Evolutionary conservation across 2,329 filamentous ascomycete species (phyloP).

Genomic region (Aspergillus flavus): DNA sequence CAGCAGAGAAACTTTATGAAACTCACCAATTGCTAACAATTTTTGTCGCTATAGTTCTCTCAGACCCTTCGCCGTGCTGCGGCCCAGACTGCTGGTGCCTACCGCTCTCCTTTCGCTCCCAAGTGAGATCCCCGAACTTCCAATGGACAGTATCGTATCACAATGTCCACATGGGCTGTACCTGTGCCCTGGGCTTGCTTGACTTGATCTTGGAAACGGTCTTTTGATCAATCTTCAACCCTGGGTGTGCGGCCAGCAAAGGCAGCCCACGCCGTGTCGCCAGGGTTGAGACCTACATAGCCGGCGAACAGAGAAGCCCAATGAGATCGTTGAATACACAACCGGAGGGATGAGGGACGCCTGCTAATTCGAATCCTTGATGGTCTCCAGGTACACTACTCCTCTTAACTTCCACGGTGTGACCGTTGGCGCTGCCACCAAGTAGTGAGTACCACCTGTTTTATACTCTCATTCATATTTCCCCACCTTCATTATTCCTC

Average conservation of each 20-base stretch:
- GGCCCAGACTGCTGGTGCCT: conserved; percentile 45
- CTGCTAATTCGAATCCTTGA: conserved; percentile 4
- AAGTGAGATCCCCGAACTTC: conserved; percentile 48
- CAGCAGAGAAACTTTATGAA: background rate
- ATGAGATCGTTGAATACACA: background rate
- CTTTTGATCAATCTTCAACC: background rate
- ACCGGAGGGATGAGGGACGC: background rate
- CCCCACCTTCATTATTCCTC: background rate
- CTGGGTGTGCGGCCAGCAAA: background rate
- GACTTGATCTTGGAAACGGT: no score
- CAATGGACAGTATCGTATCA: background rate
- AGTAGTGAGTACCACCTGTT: conserved; percentile 47
- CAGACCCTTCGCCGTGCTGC: conserved; percentile 39
- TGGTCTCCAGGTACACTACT: conserved; percentile 51
- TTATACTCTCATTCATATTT: background rate
- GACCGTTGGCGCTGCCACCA: conserved; percentile 42
- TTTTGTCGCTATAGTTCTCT: conserved; percentile 30
- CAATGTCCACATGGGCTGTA: background rate
- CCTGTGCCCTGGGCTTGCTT: background rate
- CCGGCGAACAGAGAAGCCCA: background rate
- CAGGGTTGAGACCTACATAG: background rate
- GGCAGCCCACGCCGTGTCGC: background rate
- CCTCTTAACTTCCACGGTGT: conserved; percentile 54
- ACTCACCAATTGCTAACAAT: conserved; percentile 20
- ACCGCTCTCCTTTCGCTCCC: conserved; percentile 60